A percentile compares a stretch with the other conserved stretches of the same genome.
phyloP scores from a whole-genome alignment of 352 stramenopile species.

The Phytophthora pluvialis region DNA sequence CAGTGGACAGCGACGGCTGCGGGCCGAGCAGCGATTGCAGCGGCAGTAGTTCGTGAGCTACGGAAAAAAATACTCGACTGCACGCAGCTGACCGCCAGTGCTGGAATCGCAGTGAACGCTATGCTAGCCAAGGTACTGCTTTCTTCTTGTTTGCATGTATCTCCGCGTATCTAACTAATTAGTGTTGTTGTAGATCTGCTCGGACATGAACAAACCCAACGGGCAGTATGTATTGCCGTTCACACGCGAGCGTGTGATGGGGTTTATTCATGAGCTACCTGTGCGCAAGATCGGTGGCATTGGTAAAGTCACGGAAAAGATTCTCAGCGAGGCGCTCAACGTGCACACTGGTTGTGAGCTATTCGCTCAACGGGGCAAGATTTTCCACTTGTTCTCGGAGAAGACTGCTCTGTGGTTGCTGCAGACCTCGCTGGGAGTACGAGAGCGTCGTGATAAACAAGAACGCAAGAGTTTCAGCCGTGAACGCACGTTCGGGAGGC shows the following conservation, averaged over 20 bases:
- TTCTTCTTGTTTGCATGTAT: not conserved
- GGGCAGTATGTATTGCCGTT: conserved; percentile 93
- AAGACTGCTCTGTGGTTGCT: conserved; percentile 77
- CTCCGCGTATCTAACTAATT: not conserved
- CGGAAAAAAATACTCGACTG: conserved; percentile 76
- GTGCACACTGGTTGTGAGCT: conserved; percentile 89
- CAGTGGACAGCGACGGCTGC: conserved; percentile 15
- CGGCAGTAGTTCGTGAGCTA: conserved; percentile 84
- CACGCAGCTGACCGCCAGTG: conserved; percentile 95
- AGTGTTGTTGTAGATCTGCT: conserved; percentile 79
- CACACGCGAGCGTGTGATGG: conserved; percentile 69
- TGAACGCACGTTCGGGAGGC: conserved; percentile 68
- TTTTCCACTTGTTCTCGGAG: conserved; percentile 72
- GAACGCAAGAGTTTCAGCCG: conserved; percentile 85
- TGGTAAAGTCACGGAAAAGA: conserved; percentile 96
- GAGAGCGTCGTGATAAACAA: conserved; percentile 49
- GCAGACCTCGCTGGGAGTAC: conserved; percentile 73
- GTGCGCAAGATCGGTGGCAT: conserved; percentile 95
- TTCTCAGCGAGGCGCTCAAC: conserved; percentile 74
- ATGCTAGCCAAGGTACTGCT: conserved; percentile 91
- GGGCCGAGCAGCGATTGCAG: conserved; percentile 41
- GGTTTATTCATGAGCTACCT: conserved; percentile 90
- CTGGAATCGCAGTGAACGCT: conserved; percentile 92
- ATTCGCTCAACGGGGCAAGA: conserved; percentile 57
- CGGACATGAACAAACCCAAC: conserved; percentile 97